A percentile compares a stretch with the other conserved stretches of the same genome.
These are phyloP conservation scores for Clarireedia sp. DNA, from an alignment of 2,329 filamentous ascomycete genomes.

Conservation along the genomic window DNA sequence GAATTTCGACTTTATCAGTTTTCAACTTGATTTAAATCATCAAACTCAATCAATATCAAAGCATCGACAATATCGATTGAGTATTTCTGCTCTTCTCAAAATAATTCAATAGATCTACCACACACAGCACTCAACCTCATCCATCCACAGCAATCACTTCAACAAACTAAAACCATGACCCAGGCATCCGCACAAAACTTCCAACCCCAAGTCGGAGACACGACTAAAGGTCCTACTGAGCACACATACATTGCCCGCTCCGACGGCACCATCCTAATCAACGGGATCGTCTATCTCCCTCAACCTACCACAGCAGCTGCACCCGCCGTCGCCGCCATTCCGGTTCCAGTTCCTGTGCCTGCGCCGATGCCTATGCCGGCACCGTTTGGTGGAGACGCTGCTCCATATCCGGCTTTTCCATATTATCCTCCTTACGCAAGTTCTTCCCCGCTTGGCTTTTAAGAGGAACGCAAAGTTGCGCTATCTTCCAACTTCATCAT, in stretches of 20 bases:
- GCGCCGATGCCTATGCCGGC: background rate
- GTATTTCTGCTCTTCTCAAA: no score
- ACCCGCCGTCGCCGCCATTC: background rate
- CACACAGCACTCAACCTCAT: background rate
- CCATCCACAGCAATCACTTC: slow-evolving; percentile 12
- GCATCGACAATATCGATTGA: no score
- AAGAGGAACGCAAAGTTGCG: background rate
- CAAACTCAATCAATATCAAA: background rate
- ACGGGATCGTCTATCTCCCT: slow-evolving; percentile 17
- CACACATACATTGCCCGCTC: slow-evolving; percentile 47
- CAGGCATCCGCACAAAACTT: slow-evolving; percentile 41
- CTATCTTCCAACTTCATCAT: background rate
- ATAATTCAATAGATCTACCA: background rate
- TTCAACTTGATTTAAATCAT: no score
- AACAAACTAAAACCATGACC: slow-evolving; percentile 31
- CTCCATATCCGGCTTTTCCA: background rate
- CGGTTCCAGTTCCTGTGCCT: background rate
- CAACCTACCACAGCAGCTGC: slow-evolving; percentile 4
- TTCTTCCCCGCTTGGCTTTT: background rate
- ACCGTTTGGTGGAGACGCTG: background rate
- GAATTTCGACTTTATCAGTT: no score
- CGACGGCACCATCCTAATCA: slow-evolving; percentile 22
- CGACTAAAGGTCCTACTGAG: slow-evolving; percentile 45
- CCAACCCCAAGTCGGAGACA: slow-evolving; percentile 52
- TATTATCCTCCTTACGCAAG: background rate